Evolutionary conservation across 2,329 filamentous ascomycete species (phyloP).

Genomic region (Amesomyces nigricolor): DNA sequence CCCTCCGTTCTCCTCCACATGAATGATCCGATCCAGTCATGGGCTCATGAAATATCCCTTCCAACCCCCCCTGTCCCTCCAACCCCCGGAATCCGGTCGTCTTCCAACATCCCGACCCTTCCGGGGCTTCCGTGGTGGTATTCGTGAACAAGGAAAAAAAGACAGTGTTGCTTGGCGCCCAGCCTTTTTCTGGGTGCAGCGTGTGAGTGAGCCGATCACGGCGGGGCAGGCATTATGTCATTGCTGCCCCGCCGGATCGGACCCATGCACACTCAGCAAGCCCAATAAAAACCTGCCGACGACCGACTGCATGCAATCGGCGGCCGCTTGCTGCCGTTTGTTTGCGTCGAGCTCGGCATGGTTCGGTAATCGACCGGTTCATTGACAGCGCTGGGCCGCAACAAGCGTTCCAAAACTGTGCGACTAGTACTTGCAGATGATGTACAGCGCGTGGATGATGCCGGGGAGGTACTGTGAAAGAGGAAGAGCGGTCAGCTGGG

Average conservation of each 20-base stretch:
- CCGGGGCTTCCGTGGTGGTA: background rate
- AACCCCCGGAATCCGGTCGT: too few relatives aligned
- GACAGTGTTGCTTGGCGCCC: background rate
- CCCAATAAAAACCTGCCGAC: background rate
- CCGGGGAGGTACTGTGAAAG: constrained; percentile 55
- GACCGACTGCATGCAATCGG: background rate
- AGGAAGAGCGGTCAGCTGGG: constrained; percentile 34
- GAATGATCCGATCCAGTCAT: background rate
- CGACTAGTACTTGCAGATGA: constrained; percentile 81
- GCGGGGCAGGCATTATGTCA: background rate
- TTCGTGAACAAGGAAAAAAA: background rate
- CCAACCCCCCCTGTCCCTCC: too few relatives aligned
- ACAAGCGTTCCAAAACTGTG: background rate
- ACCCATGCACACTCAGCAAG: background rate
- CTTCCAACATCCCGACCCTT: background rate
- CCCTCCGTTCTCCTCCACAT: background rate
- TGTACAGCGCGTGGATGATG: constrained; percentile 91
- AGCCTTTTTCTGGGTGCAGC: background rate
- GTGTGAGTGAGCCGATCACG: background rate
- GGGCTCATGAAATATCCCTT: background rate
- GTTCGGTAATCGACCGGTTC: too few relatives aligned
- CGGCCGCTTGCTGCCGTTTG: background rate
- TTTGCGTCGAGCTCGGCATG: background rate
- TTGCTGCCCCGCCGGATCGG: background rate
- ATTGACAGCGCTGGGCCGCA: too few relatives aligned